These are phyloP conservation scores for Brassica hybrid DNA, from an alignment of 441 rosid species.

Conservation along the genomic window DNA sequence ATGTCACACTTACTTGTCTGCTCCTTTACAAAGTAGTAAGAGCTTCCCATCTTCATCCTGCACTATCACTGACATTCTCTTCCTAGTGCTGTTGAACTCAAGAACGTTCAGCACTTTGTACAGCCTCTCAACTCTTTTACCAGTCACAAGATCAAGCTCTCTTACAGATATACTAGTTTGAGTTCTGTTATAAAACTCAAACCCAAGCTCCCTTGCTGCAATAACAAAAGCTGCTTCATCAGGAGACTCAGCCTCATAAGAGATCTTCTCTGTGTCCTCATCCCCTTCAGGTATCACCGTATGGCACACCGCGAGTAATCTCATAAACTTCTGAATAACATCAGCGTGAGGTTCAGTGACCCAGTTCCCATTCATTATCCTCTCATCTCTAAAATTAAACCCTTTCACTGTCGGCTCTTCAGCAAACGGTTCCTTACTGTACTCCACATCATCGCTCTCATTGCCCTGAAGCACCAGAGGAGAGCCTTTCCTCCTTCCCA, in stretches of 20 bases:
- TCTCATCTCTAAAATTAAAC: no score
- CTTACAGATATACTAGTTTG: slow-evolving; percentile 67
- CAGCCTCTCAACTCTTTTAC: slow-evolving; percentile 48
- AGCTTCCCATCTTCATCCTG: slow-evolving; percentile 58
- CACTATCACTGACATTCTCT: slow-evolving; percentile 72
- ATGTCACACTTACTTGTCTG: slow-evolving; percentile 61
- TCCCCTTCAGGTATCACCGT: slow-evolving; percentile 88
- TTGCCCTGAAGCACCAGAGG: no score
- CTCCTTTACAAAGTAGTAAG: slow-evolving; percentile 64
- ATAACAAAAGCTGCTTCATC: slow-evolving; percentile 95
- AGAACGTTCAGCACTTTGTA: slow-evolving; percentile 54
- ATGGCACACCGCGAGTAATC: slow-evolving; percentile 81
- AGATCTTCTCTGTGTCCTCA: slow-evolving; percentile 61
- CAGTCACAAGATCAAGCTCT: slow-evolving; percentile 66
- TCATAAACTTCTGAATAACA: slow-evolving; percentile 66
- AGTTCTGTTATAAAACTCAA: slow-evolving; percentile 77
- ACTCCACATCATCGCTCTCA: slow-evolving; percentile 33
- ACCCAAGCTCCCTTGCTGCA: slow-evolving; percentile 92
- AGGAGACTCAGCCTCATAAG: slow-evolving; percentile 97
- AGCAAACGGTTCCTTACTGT: slow-evolving; percentile 43
- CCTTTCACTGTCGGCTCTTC: slow-evolving; percentile 53
- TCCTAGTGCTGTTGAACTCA: slow-evolving; percentile 66
- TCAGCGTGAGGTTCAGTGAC: slow-evolving; percentile 63
- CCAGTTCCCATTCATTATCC: slow-evolving; percentile 80
- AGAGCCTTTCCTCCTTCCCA: no score